Base-by-base conservation (phyloP, 108 stramenopile genomes). In the Skeletonema potamos region DNA sequence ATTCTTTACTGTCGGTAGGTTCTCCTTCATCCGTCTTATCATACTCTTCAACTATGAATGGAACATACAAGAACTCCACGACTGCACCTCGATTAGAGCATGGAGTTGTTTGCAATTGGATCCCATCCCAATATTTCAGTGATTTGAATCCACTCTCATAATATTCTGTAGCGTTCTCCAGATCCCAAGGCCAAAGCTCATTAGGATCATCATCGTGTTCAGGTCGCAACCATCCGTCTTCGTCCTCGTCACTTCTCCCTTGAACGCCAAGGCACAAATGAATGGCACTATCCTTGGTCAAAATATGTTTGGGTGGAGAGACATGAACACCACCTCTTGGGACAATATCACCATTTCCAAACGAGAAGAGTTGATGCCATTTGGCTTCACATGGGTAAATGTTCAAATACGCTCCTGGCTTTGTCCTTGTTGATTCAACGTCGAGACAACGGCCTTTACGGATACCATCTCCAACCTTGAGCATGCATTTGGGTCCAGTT, bases 301-400 rank as follows among this genome's bases (percentile, higher is more conserved):
- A 34, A 22, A 88, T 88, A 29, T 88, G 82, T 28, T 48, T 36
- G 34, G 94, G 94, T 62, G 91, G 72, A 8, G 84, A 81, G 8
- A 79, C 81, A 73, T 91, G 90, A 9, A 95, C 69, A 57, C 58
- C 77, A 20, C 85, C 86, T 22, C 58, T 58, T 9, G 94, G 94
- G 51, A 85, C 82, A 29, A 79, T 62, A 30, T 60, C 56, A 6
- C 94, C 94, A 70, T 92, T 82, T 39, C 95, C 95, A 82, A 96
- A 92, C 1, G 91, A 89, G 30, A 92, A 62, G 65, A 88, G 89
- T 70, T 96, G 95, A 81, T 87, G 71, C 95, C 95, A 96, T 41
- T 85, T 82, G 29, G 87, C 82, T 22, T 65, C 62, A 67, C 95
- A 96, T 18, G 93, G 91, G 72, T 69, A 92, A 15, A 95, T 87